Evolutionary conservation across 2,329 filamentous ascomycete genomes (phyloP).

Genomic region (Alternaria arborescens): DNA sequence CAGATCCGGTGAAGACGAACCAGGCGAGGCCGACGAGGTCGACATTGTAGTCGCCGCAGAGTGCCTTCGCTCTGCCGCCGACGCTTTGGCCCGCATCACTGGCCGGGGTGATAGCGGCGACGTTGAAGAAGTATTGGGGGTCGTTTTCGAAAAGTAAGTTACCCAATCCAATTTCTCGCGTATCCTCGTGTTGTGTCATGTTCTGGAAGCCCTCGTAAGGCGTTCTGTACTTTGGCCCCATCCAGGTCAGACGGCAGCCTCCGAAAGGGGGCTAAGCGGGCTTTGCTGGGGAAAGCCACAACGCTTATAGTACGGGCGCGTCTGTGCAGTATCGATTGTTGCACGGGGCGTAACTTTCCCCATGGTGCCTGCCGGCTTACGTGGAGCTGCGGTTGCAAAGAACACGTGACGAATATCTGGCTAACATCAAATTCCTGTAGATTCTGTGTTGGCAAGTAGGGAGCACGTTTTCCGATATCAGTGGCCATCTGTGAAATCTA

Average conservation of each 20-base stretch:
- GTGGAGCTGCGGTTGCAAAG: slow-evolving; percentile 4
- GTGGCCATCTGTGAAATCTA: neutral
- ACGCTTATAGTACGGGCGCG: slow-evolving; percentile 26
- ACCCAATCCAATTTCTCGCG: slow-evolving; percentile 2
- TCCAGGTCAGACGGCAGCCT: slow-evolving; percentile 12
- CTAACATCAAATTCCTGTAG: slow-evolving; percentile 21
- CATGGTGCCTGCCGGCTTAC: slow-evolving; percentile 14
- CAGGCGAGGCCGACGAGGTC: slow-evolving; percentile 58
- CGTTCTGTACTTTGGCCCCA: slow-evolving; percentile 12
- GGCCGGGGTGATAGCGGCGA: slow-evolving; percentile 85
- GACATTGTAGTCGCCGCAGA: slow-evolving; percentile 94
- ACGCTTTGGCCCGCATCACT: slow-evolving; percentile 76
- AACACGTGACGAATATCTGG: neutral
- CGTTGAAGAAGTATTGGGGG: slow-evolving; percentile 93
- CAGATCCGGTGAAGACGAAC: neutral
- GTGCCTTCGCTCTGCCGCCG: slow-evolving; percentile 69
- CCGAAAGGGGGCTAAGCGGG: slow-evolving; percentile 9
- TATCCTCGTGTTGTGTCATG: slow-evolving; percentile 1
- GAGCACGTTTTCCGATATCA: neutral
- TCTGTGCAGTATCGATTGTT: slow-evolving; percentile 12
- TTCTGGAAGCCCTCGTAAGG: slow-evolving; percentile 11
- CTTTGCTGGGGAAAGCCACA: slow-evolving; percentile 26
- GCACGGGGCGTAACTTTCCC: slow-evolving; percentile 9
- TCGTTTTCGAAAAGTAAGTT: slow-evolving; percentile 95
- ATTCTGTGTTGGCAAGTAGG: slow-evolving; percentile 38